Evolutionary conservation across 129 eudicot genomes (phyloP).

Genomic region (Centrapalus pauciflorus): DNA sequence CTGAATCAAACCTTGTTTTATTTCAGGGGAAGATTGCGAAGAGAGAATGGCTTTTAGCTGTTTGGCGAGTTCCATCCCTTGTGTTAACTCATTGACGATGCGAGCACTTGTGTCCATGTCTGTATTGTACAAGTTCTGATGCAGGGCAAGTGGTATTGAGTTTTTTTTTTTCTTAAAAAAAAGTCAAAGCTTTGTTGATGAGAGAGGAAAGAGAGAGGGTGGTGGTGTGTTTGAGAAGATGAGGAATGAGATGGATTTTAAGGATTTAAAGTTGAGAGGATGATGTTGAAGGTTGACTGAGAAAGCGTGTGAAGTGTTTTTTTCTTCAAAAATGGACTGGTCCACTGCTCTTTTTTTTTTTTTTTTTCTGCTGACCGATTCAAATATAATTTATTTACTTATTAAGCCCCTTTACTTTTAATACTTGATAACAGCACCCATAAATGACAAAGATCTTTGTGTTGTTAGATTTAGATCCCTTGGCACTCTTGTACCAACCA

Average conservation of each 20-base stretch:
- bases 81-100: slow-evolving; percentile 57
- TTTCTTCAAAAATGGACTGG: slow-evolving; percentile 29
- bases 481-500: too few species aligned
- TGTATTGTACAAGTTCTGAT: slow-evolving; percentile 14
- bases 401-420: background rate
- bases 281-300: slow-evolving; percentile 63
- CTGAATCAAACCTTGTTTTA: slow-evolving; percentile 45
- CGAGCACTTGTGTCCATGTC: slow-evolving; percentile 24
- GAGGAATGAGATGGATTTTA: slow-evolving; percentile 34
- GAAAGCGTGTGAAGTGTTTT: slow-evolving; percentile 52
- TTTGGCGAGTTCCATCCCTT: slow-evolving; percentile 70
- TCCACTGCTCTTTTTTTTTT: slow-evolving; percentile 28
- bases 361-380: slow-evolving; percentile 60
- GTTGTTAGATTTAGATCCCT: background rate
- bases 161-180: too few species aligned
- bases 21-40: slow-evolving; percentile 33
- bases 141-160: background rate
- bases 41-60: slow-evolving; percentile 58
- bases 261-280: slow-evolving; percentile 33
- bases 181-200: slow-evolving; percentile 21
- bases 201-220: slow-evolving; percentile 7
- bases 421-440: background rate
- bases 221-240: slow-evolving; percentile 21
- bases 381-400: slow-evolving; percentile 32
- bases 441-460: background rate